Percentiles rank a stretch among this genome's conserved stretches.
These are phyloP conservation scores for Colletotrichum falcatum DNA, from an alignment of 2,329 filamentous ascomycete genomes.

Conservation along the genomic window DNA sequence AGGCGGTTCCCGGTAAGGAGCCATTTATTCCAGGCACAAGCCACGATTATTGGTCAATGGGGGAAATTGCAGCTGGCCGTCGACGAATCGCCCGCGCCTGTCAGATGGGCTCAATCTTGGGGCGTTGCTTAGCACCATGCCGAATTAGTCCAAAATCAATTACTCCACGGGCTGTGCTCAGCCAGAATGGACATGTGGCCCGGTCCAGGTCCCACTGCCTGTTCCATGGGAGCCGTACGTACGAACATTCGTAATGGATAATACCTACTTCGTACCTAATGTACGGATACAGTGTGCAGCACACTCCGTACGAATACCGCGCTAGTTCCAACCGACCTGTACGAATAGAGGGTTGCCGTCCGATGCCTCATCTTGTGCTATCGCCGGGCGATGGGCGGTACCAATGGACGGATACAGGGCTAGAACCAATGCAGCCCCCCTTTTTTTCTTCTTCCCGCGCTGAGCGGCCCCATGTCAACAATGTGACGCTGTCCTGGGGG, in stretches of 20 bases:
- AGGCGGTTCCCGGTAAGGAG: neutral
- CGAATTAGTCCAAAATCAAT: conserved; percentile 16
- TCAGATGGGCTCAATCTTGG: conserved; percentile 38
- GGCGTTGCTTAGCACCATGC: conserved; percentile 17
- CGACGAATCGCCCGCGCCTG: conserved; percentile 39
- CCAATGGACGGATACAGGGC: neutral
- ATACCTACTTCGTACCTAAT: too few species aligned
- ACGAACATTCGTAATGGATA: too few species aligned
- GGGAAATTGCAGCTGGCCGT: conserved; percentile 39
- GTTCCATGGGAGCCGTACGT: conserved; percentile 7
- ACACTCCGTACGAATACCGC: too few species aligned
- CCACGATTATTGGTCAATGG: conserved; percentile 21
- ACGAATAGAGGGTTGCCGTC: conserved; percentile 6
- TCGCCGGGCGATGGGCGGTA: conserved; percentile 1
- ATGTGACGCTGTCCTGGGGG: neutral
- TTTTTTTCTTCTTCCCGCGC: neutral
- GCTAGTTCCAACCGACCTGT: conserved; percentile 7
- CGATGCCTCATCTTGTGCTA: conserved; percentile 5
- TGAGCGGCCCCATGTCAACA: neutral
- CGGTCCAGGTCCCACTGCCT: conserved; percentile 25
- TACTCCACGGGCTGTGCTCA: conserved; percentile 34
- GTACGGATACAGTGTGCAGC: too few species aligned
- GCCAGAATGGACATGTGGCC: conserved; percentile 34
- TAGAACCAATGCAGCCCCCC: conserved; percentile 1
- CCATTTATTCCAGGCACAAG: conserved; percentile 12